These are phyloP conservation scores for Paramecium sonneborni DNA, from an alignment of 73 alveolate species.

Conservation along the genomic window DNA sequence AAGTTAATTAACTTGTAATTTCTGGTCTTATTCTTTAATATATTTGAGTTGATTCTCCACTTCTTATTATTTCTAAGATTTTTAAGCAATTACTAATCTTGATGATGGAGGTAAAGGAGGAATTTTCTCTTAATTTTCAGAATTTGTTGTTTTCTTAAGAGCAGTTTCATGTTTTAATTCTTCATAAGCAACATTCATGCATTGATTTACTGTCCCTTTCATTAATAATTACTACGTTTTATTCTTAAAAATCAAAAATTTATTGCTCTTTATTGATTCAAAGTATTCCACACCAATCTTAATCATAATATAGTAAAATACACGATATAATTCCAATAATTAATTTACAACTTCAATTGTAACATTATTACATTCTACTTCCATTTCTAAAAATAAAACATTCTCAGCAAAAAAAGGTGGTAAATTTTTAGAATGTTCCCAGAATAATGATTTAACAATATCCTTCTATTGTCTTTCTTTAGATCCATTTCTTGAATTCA, in stretches of 20 bases:
- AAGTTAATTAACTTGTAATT: neutral
- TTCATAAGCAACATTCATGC: conserved; percentile 55
- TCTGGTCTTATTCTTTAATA: neutral
- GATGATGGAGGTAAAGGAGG: neutral
- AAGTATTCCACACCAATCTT: conserved; percentile 65
- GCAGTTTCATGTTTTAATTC: neutral
- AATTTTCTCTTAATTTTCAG: neutral
- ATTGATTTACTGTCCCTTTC: conserved; percentile 42
- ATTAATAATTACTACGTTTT: conserved; percentile 52
- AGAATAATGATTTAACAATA: neutral
- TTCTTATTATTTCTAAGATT: neutral
- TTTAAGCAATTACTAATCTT: neutral
- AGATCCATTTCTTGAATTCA: neutral
- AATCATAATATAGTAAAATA: neutral
- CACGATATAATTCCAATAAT: conserved; percentile 60
- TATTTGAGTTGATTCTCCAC: neutral
- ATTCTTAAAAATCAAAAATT: conserved; percentile 63
- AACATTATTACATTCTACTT: conserved; percentile 56
- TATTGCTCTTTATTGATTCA: conserved; percentile 66
- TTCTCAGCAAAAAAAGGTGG: conserved; percentile 68
- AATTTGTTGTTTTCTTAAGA: neutral
- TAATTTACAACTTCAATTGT: conserved; percentile 53
- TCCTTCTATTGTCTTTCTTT: neutral
- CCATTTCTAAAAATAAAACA: conserved; percentile 62
- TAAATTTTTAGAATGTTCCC: conserved; percentile 44